phyloP scores from a whole-genome alignment of 2,329 filamentous ascomycete genomes.

The Fusarium anguioides region DNA sequence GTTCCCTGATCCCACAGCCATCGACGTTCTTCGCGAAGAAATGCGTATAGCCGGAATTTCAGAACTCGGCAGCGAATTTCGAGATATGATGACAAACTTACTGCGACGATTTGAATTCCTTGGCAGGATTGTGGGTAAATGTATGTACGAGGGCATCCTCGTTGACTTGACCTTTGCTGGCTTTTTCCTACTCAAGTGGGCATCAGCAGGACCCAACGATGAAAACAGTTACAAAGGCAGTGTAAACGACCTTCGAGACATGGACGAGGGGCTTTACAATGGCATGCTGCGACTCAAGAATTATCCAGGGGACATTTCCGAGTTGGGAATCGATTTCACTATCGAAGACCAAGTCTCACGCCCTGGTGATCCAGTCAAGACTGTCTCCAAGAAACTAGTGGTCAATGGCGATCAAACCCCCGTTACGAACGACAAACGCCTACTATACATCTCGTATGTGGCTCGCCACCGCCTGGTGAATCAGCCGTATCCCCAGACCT shows the following conservation, averaged over 20 bases:
- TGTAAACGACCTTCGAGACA: constrained; percentile 91
- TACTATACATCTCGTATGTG: constrained; percentile 94
- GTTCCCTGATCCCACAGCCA: constrained; percentile 84
- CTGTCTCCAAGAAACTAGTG: constrained; percentile 79
- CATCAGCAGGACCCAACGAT: constrained; percentile 73
- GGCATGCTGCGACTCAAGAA: constrained; percentile 87
- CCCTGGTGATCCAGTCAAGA: constrained; percentile 62
- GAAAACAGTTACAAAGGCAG: constrained; percentile 86
- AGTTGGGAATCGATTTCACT: constrained; percentile 86
- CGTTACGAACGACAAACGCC: constrained; percentile 92
- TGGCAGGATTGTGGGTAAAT: constrained; percentile 93
- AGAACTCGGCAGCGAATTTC: constrained; percentile 68
- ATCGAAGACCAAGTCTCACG: constrained; percentile 76
- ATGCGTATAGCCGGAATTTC: constrained; percentile 63
- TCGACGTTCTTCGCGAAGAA: constrained; percentile 74
- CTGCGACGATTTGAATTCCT: constrained; percentile 88
- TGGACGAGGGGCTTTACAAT: constrained; percentile 91
- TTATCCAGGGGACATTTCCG: constrained; percentile 77
- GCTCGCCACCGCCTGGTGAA: constrained; percentile 85
- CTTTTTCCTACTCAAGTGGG: constrained; percentile 97
- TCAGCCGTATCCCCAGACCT: constrained; percentile 84
- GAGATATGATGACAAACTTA: constrained; percentile 67
- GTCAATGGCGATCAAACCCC: constrained; percentile 78
- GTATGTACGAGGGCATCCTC: constrained; percentile 95
- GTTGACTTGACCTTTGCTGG: constrained; percentile 93